Evolutionary conservation across 1,284 basidiomycete species (phyloP).

Genomic region (Malassezia psittaci): DNA sequence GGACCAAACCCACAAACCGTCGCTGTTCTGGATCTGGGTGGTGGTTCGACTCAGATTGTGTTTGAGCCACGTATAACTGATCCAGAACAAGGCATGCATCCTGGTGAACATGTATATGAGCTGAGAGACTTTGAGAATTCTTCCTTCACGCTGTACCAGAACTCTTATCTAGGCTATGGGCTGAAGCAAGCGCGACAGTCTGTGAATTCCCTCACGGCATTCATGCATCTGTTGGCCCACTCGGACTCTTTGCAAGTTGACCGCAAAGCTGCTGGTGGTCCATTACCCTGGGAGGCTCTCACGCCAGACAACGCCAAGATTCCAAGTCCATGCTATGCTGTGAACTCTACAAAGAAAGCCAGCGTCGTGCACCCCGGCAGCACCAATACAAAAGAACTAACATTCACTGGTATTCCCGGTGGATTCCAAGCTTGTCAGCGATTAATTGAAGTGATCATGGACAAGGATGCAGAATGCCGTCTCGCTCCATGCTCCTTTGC

Average conservation of each 20-base stretch:
- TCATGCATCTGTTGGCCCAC: constrained; percentile 58
- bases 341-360: constrained; percentile 59
- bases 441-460: constrained; percentile 76
- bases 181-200: constrained; percentile 77
- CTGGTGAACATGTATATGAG: constrained; percentile 88
- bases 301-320: constrained; percentile 47
- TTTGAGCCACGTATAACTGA: constrained; percentile 64
- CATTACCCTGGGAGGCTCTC: constrained; percentile 42
- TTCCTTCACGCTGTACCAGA: constrained; percentile 42
- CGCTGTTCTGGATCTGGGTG: constrained; percentile 90
- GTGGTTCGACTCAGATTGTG: constrained; percentile 94
- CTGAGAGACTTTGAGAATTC: constrained; percentile 51
- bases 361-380: constrained; percentile 58
- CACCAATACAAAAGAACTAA: constrained; percentile 22
- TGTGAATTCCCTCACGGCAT: constrained; percentile 80
- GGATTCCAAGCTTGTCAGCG: constrained; percentile 76
- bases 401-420: constrained; percentile 52
- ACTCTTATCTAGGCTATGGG: constrained; percentile 68
- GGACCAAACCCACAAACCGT: constrained; percentile 59
- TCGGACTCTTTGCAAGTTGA: constrained; percentile 28
- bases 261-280: constrained; percentile 2
- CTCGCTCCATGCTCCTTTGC: constrained; percentile 85
- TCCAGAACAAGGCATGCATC: constrained; percentile 55
- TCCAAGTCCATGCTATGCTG: constrained; percentile 73
- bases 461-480: constrained; percentile 78